These are phyloP conservation scores for Calonectria pauciramosa DNA, from an alignment of 2,329 filamentous ascomycete genomes.

Conservation along the genomic window DNA sequence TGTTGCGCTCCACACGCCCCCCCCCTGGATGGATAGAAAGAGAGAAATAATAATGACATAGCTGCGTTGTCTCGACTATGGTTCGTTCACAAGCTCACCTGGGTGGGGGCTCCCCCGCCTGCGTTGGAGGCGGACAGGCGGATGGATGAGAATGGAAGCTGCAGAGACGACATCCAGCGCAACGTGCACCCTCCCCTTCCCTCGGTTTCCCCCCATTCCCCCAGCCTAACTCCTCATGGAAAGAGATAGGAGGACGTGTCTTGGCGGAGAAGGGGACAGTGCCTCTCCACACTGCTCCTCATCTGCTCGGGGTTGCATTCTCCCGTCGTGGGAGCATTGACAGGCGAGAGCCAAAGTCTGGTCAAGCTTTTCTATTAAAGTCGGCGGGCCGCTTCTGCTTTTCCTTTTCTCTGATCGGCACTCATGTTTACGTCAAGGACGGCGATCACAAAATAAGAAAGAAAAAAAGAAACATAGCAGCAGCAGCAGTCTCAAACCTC, in stretches of 20 bases:
- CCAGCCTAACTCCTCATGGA: conserved; percentile 9
- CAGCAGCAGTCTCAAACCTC: background rate
- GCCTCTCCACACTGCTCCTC: conserved; percentile 34
- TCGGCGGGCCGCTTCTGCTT: conserved; percentile 12
- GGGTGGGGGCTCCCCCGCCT: conserved; percentile 22
- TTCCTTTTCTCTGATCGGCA: background rate
- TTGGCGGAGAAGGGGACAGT: conserved; percentile 28
- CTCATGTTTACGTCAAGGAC: background rate
- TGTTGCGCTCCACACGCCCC: background rate
- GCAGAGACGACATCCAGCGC: conserved; percentile 2
- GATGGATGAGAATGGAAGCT: conserved; percentile 32
- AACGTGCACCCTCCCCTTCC: background rate
- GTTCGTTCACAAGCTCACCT: conserved; percentile 26
- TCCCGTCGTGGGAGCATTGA: conserved; percentile 25
- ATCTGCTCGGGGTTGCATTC: conserved; percentile 30
- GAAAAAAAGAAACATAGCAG: background rate
- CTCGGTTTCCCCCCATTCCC: conserved; percentile 7
- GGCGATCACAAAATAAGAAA: background rate
- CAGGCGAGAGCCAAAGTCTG: conserved; percentile 20
- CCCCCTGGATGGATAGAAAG: background rate
- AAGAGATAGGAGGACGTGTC: conserved; percentile 24
- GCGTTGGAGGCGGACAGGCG: conserved; percentile 36
- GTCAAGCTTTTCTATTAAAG: conserved; percentile 38
- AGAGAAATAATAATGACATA: background rate
- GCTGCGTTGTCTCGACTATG: conserved; percentile 21